These are phyloP conservation scores for Penicillium lividum DNA, from an alignment of 495 filamentous ascomycete genomes.

Conservation along the genomic window DNA sequence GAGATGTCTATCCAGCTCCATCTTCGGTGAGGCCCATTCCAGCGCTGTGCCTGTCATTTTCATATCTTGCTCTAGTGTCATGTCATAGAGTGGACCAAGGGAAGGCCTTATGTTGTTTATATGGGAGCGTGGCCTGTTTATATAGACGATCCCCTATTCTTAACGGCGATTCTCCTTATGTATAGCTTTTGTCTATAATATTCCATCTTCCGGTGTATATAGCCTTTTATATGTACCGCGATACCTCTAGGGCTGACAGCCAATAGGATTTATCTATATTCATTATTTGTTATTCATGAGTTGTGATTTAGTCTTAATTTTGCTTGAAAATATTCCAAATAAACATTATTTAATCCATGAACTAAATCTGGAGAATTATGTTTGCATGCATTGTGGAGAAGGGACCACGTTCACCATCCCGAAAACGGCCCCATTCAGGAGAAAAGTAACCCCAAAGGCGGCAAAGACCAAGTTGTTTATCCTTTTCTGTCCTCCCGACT, in stretches of 20 bases:
- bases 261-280: no score
- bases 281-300: no score
- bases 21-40: not conserved
- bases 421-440: constrained; percentile 11
- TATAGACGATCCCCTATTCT: not conserved
- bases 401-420: constrained; percentile 9
- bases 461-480: constrained; percentile 6
- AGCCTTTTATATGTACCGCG: not conserved
- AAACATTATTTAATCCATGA: no score
- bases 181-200: not conserved
- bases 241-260: not conserved
- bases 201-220: not conserved
- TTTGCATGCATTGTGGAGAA: not conserved
- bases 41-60: not conserved
- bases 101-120: not conserved
- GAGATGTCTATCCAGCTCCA: not conserved
- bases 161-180: not conserved
- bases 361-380: no score
- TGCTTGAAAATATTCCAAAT: no score
- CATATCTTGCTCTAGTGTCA: constrained; percentile 3
- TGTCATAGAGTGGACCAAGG: not conserved
- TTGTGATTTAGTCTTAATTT: no score
- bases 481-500: not conserved
- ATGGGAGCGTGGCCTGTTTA: not conserved
- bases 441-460: not conserved